Base-by-base conservation (phyloP, 2,329 filamentous ascomycete species). In the Talaromyces albobiverticillius region DNA sequence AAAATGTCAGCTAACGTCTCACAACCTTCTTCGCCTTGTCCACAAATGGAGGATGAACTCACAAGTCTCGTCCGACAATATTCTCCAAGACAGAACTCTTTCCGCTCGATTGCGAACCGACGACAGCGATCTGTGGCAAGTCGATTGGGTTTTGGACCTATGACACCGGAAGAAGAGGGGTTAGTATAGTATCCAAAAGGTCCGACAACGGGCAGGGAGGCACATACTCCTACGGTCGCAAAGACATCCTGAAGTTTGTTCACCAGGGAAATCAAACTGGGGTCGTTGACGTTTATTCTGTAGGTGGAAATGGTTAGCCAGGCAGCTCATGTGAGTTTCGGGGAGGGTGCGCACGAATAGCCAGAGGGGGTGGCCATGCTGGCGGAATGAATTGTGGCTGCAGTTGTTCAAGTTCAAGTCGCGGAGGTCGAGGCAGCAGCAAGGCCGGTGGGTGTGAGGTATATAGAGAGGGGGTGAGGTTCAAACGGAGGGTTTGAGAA, bases 191-290 rank as follows among this genome's bases (percentile, higher is more conserved):
- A 10, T 29, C 26, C 5, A 29, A 29, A 50, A 31, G 45, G 53
- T 53, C 46, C 58, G 46, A 53, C 25, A 40, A 51, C 11, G 47
- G 43, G 38, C 48, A 22, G 51, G 16, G 26, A 26, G 16, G 18
- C 14, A 82, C 84, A 62, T 79, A 88, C 85, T 65, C 94, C 94
- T 64, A 99, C 94, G 40, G 94, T 97, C 59, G 93, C 88, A 72
- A 99, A 99, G 64, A 99, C 94, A 90, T 99, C 94, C 74, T 99
- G 94, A 46, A 99, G 86, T 81, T 95, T 97, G 82, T 99, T 99
- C 72, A 99, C 94, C 65, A 97, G 88, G 29, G 85, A 86, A 66
- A 88, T 88, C 64, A 88, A 78, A 61, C 79, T 79, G 23, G 85
- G 85, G 66, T 88, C 85, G 69, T 88, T 88, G 58, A 88, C 85